Conservation (phyloP, 2,329 filamentous ascomycete species). For the Ilyonectria sp. region DNA sequence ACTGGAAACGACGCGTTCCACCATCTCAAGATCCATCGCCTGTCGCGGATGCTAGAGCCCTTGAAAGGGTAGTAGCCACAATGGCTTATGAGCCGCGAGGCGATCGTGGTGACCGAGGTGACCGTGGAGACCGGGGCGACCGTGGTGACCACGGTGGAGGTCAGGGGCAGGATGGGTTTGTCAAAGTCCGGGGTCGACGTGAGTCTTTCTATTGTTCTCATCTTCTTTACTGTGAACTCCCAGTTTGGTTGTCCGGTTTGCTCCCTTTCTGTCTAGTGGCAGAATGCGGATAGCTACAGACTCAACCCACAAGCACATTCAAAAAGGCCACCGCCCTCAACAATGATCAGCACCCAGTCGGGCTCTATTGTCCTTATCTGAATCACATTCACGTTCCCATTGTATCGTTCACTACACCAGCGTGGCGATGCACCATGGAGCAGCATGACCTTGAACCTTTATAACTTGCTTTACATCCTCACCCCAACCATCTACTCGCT, state of each 20-base stretch:
- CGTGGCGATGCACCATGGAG: neutral
- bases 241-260: slow-evolving; percentile 8
- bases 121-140: slow-evolving; percentile 54
- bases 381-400: neutral
- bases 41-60: slow-evolving; percentile 44
- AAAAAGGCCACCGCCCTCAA: neutral
- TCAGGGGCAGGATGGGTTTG: slow-evolving; percentile 61
- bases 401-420: neutral
- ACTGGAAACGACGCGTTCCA: slow-evolving; percentile 39
- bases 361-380: neutral
- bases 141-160: slow-evolving; percentile 58
- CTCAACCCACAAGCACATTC: neutral
- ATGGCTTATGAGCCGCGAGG: slow-evolving; percentile 71
- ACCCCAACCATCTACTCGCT: neutral
- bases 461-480: neutral
- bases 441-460: neutral
- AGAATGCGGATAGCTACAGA: slow-evolving; percentile 23
- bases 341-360: neutral
- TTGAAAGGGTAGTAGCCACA: slow-evolving; percentile 43
- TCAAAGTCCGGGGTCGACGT: slow-evolving; percentile 68
- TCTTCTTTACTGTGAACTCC: slow-evolving; percentile 9
- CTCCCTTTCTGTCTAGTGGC: slow-evolving; percentile 32
- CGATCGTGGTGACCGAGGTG: slow-evolving; percentile 56
- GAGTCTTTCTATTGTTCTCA: slow-evolving; percentile 51
- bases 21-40: slow-evolving; percentile 21